These are phyloP conservation scores for Termitomyces bulborhizus DNA, from an alignment of 768 basidiomycete genomes.

Conservation along the genomic window DNA sequence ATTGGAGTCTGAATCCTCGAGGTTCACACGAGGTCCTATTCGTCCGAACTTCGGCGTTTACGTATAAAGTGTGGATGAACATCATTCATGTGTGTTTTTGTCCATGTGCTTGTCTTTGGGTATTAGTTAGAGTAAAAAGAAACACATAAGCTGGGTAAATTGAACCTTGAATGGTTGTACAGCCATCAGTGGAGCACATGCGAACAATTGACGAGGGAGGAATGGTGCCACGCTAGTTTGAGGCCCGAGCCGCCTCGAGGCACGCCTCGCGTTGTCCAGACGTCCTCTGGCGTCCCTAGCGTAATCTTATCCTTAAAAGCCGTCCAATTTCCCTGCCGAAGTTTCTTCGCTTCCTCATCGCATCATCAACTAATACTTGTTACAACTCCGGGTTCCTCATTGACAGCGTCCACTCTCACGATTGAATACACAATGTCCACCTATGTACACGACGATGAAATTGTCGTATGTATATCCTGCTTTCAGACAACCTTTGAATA, in stretches of 20 bases:
- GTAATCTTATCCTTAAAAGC: constrained; percentile 47
- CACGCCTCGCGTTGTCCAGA: constrained; percentile 37
- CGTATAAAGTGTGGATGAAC: background rate
- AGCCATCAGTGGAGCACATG: background rate
- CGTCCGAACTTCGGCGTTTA: no score
- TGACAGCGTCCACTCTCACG: background rate
- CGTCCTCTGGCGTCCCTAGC: constrained; percentile 10
- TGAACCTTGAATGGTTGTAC: background rate
- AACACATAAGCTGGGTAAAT: background rate
- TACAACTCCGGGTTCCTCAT: no score
- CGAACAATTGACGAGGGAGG: constrained; percentile 1
- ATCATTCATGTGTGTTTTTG: background rate
- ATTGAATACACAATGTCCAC: constrained; percentile 22
- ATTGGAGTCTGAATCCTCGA: background rate
- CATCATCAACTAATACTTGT: constrained; percentile 1
- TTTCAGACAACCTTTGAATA: background rate
- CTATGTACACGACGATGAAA: constrained; percentile 23
- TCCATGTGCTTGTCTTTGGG: background rate
- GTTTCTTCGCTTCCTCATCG: constrained; percentile 12
- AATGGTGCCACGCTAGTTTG: constrained; percentile 9
- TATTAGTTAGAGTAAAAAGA: background rate
- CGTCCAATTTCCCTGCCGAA: constrained; percentile 19
- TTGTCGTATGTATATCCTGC: constrained; percentile 18
- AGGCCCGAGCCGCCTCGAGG: no score
- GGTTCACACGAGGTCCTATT: background rate